These are phyloP conservation scores for Geotrichum citri-aurantii DNA, from an alignment of 1,139 yeast species.

Conservation along the genomic window DNA sequence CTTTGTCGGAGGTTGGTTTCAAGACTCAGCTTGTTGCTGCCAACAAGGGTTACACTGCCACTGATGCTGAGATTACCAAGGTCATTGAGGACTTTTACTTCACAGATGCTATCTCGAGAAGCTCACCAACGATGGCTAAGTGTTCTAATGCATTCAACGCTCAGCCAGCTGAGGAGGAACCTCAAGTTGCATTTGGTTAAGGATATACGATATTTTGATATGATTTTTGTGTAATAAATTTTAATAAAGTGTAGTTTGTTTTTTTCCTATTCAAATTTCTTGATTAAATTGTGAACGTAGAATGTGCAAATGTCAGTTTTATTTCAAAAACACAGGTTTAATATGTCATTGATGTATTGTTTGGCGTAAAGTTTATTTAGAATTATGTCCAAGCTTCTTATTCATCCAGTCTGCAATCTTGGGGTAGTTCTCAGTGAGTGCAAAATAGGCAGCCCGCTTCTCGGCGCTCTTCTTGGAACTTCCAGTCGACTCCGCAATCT, in stretches of 20 bases:
- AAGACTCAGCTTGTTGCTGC: conserved; percentile 39
- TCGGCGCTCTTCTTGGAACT: conserved; percentile 13
- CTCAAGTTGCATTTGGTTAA: conserved; percentile 21
- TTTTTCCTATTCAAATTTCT: not conserved
- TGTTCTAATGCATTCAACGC: conserved; percentile 43
- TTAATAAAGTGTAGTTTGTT: not conserved
- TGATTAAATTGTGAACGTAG: not conserved
- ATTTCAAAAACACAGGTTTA: too few species aligned
- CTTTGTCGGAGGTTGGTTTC: conserved; percentile 56
- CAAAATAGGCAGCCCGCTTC: conserved; percentile 14
- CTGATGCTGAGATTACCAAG: conserved; percentile 48
- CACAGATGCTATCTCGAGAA: conserved; percentile 82
- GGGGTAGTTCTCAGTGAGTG: conserved; percentile 5
- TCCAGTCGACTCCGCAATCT: conserved; percentile 9
- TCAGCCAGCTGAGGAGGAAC: conserved; percentile 15
- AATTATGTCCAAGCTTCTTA: not conserved
- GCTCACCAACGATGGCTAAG: conserved; percentile 87
- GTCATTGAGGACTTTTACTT: conserved; percentile 81
- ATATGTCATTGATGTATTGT: too few species aligned
- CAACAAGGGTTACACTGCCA: conserved; percentile 40
- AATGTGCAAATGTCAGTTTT: too few species aligned
- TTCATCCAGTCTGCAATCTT: conserved; percentile 1
- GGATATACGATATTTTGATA: conserved; percentile 1
- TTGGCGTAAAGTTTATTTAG: too few species aligned
- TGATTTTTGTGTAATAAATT: not conserved